phyloP scores from a whole-genome alignment of 805 yeast genomes.

The Starmerella khaoyaiensis region DNA sequence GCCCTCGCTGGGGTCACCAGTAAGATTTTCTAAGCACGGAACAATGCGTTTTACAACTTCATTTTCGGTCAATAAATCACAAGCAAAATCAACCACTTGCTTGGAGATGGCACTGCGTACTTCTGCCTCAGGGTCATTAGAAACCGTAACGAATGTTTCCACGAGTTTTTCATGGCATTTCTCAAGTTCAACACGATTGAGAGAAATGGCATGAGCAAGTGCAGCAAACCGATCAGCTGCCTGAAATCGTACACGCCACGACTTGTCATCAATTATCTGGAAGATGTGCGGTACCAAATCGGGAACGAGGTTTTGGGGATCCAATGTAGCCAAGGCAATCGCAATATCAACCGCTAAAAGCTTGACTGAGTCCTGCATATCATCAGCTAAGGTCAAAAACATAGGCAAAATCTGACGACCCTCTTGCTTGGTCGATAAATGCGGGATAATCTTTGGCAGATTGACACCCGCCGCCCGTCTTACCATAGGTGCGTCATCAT shows the following conservation, averaged over 20 bases:
- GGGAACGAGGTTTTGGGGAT: slow-evolving; percentile 20
- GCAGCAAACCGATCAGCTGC: slow-evolving; percentile 86
- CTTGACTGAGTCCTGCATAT: slow-evolving; percentile 90
- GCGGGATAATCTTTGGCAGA: slow-evolving; percentile 60
- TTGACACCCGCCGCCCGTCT: slow-evolving; percentile 85
- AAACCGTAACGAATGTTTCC: slow-evolving; percentile 58
- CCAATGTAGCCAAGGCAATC: slow-evolving; percentile 51
- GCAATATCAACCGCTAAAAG: slow-evolving; percentile 78
- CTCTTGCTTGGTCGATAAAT: slow-evolving; percentile 28
- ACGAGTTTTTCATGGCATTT: slow-evolving; percentile 44
- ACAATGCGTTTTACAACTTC: slow-evolving; percentile 56
- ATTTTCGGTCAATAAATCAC: slow-evolving; percentile 29
- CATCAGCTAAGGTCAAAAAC: slow-evolving; percentile 66
- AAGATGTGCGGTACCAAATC: slow-evolving; percentile 37
- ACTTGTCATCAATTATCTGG: slow-evolving; percentile 68
- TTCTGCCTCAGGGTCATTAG: slow-evolving; percentile 91
- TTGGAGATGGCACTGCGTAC: slow-evolving; percentile 90
- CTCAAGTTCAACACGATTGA: slow-evolving; percentile 30
- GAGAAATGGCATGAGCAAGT: slow-evolving; percentile 48
- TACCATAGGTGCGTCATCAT: slow-evolving; percentile 96
- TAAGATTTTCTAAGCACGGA: slow-evolving; percentile 70
- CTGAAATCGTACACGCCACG: slow-evolving; percentile 98
- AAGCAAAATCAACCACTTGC: slow-evolving; percentile 53
- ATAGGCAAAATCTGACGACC: slow-evolving; percentile 61
- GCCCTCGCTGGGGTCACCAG: slow-evolving; percentile 82